Evolutionary conservation across 306 rosid species (phyloP), one percentile per base, ranked within the genome.

Genomic region (Ormosia emarginata): DNA sequence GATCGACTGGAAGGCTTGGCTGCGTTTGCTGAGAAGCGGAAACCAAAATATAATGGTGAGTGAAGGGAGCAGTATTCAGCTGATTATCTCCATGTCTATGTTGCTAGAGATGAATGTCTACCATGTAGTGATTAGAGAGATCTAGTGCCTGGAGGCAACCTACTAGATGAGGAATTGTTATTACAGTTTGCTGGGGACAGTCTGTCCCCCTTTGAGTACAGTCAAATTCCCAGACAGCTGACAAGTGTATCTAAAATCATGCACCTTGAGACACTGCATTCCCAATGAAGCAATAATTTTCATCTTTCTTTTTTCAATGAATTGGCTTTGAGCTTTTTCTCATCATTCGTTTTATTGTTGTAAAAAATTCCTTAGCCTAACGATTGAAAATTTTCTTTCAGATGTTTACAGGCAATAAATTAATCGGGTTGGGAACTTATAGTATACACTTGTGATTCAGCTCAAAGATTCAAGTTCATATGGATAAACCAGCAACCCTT

Each of bases 11-110:
- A 95, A 89, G 97, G 97, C 67, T 85, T 95, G 79, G 86, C 91
- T 67, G 98, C 99, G 5, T 93, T 93, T 77, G 88, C 95, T 36
- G 99, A 95, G 91, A 95, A 95, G 89, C 88, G 99, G 44, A 91
- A 93, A 83, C 97, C 99, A 24, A 89, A 71, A 67, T 93, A 90
- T 63, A 71, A 50, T 0, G 99, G 99, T 69, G 90, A 88, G 77
- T 93, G 85, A 85, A 67, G 43, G 24, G 77, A 64, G 63, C 57
- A 24, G 18, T 41, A 18, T 53, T 53, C 37, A 59, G 61, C 78
- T 72, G 64, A 34, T 40, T 62, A 69, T 49, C 37, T 58, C 29
- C 66, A 64, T 53, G 56, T 57, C 66, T 13, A 15, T 46, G 81
- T 47, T 77, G 68, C 66, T 34, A 70, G 58, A 53, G 79, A 76